phyloP scores from a whole-genome alignment of 192 early-diverging fungal genomes.

The Thamnidium elegans region DNA sequence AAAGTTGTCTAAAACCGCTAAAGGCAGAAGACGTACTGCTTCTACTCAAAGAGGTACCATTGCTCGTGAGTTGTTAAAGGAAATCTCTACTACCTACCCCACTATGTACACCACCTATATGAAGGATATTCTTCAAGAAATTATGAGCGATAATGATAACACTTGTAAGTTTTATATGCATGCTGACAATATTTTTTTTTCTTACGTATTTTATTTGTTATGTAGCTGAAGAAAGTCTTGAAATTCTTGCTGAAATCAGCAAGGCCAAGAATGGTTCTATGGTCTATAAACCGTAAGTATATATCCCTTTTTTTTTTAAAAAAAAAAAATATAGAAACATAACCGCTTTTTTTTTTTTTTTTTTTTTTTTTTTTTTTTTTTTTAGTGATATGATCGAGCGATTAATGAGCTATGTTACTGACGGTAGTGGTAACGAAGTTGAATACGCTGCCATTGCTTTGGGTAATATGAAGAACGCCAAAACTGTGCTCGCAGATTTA shows the following conservation, averaged over 20 bases:
- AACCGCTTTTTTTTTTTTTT: background rate
- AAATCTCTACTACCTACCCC: constrained; percentile 18
- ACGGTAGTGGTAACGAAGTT: constrained; percentile 62
- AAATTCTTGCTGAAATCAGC: constrained; percentile 70
- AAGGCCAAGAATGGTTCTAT: constrained; percentile 41
- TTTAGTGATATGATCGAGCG: constrained; percentile 37
- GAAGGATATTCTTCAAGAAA: background rate
- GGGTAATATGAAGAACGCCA: constrained; percentile 51
- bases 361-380: background rate
- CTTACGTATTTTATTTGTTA: background rate
- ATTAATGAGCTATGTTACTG: constrained; percentile 45
- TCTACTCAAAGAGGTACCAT: constrained; percentile 18
- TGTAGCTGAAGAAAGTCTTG: constrained; percentile 50
- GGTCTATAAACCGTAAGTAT: background rate
- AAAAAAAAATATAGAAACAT: background rate
- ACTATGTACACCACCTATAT: constrained; percentile 3
- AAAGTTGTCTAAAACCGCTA: constrained; percentile 36
- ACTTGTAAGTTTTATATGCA: background rate
- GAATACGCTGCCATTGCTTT: constrained; percentile 72
- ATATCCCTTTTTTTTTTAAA: background rate
- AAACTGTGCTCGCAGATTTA: background rate
- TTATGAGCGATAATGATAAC: background rate
- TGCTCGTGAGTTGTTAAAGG: constrained; percentile 55
- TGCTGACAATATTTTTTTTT: background rate
- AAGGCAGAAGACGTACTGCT: constrained; percentile 24